Evolutionary conservation across 2,329 filamentous ascomycete genomes (phyloP), one percentile per base, ranked within the genome.

Genomic region (Colletotrichum sp.): DNA sequence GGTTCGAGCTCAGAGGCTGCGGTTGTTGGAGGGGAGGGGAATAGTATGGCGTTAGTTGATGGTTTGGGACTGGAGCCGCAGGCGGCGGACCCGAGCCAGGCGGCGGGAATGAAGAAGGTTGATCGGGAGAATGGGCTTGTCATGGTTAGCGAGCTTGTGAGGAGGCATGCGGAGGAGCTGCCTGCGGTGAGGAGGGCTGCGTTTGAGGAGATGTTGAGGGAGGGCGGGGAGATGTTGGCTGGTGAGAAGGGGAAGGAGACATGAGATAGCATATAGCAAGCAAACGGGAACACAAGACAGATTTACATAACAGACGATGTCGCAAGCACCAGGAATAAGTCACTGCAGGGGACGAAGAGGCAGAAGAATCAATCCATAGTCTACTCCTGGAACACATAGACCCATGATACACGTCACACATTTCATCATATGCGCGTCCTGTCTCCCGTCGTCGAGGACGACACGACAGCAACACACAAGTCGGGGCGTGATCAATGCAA

Each of bases 121-220:
- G 91, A 93, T 79, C 86, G 91, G 10, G 91, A 93, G 81, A 93
- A 93, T 76, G 90, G 88, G 0, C 82, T 93, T 26, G 90, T 93
- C 1, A 81, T 93, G 72, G 86, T 92, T 5, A 88, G 88, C 3
- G 89, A 92, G 81, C 79, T 93, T 69, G 79, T 92, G 55, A 87
- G 86, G 79, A 86, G 85, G 60, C 84, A 85, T 21, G 83, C 85
- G 0, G 81, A 83, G 2, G 83, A 85, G 8, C 79, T 92, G 78
- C 81, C 87, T 2, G 78, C 85, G 3, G 80, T 83, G 75, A 84
- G 85, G 32, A 81, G 82, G 62, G 81, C 79, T 16, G 80, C 86
- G n/a, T 86, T 92, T 74, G 86, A 88, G 72, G 85, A 86, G 67
- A 81, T 92, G 52, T 79, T 93, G 59, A 86, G 83, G 70, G 85